A percentile compares a stretch with the other conserved stretches of the same genome.
These are phyloP conservation scores for Septoria petroselini DNA, from an alignment of 2,329 filamentous ascomycete genomes.

Conservation along the genomic window DNA sequence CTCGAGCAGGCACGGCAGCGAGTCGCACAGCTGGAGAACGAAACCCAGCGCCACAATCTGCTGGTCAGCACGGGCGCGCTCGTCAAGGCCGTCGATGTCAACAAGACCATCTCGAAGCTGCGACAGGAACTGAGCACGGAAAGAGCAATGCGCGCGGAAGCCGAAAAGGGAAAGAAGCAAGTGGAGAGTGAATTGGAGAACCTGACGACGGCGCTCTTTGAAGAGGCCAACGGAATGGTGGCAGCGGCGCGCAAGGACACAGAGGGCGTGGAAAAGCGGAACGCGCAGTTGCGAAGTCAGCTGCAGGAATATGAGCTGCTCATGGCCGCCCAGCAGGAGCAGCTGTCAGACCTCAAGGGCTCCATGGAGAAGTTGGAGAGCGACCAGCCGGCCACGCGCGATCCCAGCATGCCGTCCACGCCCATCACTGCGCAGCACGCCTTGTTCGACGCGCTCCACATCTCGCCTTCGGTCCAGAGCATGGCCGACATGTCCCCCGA, in stretches of 20 bases:
- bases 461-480: conserved; percentile 50
- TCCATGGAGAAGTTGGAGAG: conserved; percentile 85
- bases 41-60: conserved; percentile 66
- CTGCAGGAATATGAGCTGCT: conserved; percentile 82
- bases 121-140: conserved; percentile 45
- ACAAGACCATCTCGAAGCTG: conserved; percentile 50
- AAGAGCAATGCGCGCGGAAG: conserved; percentile 40
- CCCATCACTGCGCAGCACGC: conserved; percentile 62
- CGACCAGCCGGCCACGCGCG: conserved; percentile 65
- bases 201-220: conserved; percentile 87
- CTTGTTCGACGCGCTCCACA: conserved; percentile 59
- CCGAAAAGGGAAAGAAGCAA: conserved; percentile 68
- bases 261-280: conserved; percentile 71
- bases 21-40: conserved; percentile 65
- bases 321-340: conserved; percentile 86
- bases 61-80: conserved; percentile 70
- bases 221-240: conserved; percentile 98
- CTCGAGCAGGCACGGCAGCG: conserved; percentile 68
- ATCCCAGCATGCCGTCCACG: conserved; percentile 71
- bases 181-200: conserved; percentile 92
- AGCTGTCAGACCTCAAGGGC: conserved; percentile 82
- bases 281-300: conserved; percentile 81
- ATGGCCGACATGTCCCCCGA: conserved; percentile 57
- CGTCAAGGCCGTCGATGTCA: conserved; percentile 70
- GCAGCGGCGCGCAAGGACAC: conserved; percentile 81